Percentiles rank a stretch among this genome's conserved stretches.
Conservation (phyloP, 2,329 filamentous ascomycete species). For the Neonectria faginata region DNA sequence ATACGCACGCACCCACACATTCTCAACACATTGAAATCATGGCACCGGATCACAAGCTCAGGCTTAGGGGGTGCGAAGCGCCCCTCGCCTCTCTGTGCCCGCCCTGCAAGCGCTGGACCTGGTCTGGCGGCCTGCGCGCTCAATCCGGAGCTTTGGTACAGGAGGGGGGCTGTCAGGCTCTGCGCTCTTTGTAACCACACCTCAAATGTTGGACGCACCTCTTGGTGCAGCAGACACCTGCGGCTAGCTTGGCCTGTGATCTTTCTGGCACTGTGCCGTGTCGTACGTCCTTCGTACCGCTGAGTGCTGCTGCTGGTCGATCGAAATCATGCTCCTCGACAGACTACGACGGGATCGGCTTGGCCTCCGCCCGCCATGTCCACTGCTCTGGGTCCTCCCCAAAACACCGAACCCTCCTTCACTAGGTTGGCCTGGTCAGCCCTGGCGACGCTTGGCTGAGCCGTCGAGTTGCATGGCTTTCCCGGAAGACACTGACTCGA, state of each 20-base stretch:
- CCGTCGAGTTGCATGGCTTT: constrained; percentile 17
- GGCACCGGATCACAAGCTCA: constrained; percentile 4
- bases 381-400: constrained; percentile 32
- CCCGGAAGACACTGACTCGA: constrained; percentile 9
- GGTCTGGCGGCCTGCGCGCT: constrained; percentile 19
- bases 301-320: constrained; percentile 28
- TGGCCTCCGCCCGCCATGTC: constrained; percentile 29
- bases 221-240: constrained; percentile 6
- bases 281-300: constrained; percentile 3
- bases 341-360: constrained; percentile 28
- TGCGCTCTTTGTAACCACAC: constrained; percentile 20
- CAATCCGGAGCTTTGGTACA: constrained; percentile 37
- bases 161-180: constrained; percentile 28
- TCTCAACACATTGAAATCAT: constrained; percentile 16
- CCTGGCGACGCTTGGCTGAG: constrained; percentile 16
- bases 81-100: constrained; percentile 10
- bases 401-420: constrained; percentile 9
- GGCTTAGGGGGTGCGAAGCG: constrained; percentile 12
- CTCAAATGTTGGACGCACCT: constrained; percentile 17
- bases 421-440: constrained; percentile 11
- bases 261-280: constrained; percentile 28
- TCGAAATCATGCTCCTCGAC: constrained; percentile 31
- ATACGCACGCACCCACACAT: constrained; percentile 9
- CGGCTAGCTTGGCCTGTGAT: constrained; percentile 16
- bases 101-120: constrained; percentile 17